Evolutionary conservation across 805 yeast species (phyloP), one percentile per base, ranked within the genome.

Genomic region (Candida fluviatilis): DNA sequence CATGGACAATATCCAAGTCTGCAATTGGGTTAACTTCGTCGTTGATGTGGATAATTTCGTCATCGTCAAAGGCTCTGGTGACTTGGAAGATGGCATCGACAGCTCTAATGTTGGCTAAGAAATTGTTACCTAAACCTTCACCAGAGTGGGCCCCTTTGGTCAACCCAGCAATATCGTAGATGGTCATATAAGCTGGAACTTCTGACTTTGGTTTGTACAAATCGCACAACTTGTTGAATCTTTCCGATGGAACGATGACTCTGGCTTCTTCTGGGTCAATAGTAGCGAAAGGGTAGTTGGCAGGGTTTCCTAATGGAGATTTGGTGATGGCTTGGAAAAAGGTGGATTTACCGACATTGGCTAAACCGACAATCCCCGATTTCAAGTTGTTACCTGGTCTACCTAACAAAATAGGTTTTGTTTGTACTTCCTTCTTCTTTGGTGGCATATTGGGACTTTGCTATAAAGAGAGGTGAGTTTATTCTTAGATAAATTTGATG

Each of bases 41-140:
- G 69, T 89, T 96, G 55, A 93, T 85, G 69, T 93, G 99, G 53
- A 90, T 89, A 55, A 93, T 93, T 60, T 93, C 99, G 27, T 96
- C 95, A 65, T 93, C 99, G 59, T 89, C 96, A 57, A 93, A 93
- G 68, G 95, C 86, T 69, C 99, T 83, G 36, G 93, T 98, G 48
- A 93, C 96, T 71, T 93, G 98, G 71, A 85, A 93, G 49, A 93
- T 83, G 46, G 97, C 96, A 76, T 93, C 99, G 40, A 93, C 99
- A 35, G 96, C 93, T 68, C 98, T 80, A 55, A 93, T 93, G 64
- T 93, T 90, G 51, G 95, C 83, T 70, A 93, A 79, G 77, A 93
- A 93, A 47, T 95, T 95, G 65, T 93, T 93, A 59, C 99, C 99
- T 50, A 93, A 79, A 62, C 99, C 99, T 69, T 89, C 97, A 64